These are phyloP conservation scores for Nectriaceae sp. DNA, from an alignment of 2,329 filamentous ascomycete species.

Conservation along the genomic window DNA sequence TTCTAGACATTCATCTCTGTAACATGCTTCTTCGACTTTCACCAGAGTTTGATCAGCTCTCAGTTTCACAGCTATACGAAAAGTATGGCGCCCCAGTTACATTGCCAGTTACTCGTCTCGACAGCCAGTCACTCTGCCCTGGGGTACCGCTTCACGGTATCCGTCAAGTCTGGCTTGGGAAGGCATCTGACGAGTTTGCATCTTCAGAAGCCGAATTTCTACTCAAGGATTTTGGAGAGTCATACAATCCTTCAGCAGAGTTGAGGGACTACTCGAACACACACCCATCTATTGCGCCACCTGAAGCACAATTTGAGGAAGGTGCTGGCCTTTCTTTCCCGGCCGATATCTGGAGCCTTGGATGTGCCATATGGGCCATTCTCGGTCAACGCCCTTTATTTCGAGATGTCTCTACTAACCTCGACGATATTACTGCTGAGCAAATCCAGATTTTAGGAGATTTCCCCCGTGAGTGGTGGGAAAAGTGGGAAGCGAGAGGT, in stretches of 20 bases:
- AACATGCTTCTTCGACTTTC: neutral
- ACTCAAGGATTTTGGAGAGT: neutral
- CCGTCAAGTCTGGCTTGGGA: neutral
- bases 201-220: neutral
- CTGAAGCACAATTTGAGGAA: neutral
- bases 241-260: neutral
- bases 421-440: neutral
- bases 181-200: neutral
- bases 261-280: neutral
- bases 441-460: neutral
- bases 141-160: neutral
- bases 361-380: neutral
- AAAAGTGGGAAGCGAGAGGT: neutral
- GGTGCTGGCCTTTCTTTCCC: neutral
- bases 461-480: neutral
- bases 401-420: neutral
- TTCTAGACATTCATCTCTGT: neutral
- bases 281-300: neutral
- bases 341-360: neutral
- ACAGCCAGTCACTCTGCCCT: neutral
- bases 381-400: neutral
- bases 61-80: neutral
- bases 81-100: neutral
- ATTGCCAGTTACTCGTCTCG: neutral
- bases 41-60: neutral